Base-by-base conservation (phyloP, 306 rosid species). In the Prosopis cineraria region DNA sequence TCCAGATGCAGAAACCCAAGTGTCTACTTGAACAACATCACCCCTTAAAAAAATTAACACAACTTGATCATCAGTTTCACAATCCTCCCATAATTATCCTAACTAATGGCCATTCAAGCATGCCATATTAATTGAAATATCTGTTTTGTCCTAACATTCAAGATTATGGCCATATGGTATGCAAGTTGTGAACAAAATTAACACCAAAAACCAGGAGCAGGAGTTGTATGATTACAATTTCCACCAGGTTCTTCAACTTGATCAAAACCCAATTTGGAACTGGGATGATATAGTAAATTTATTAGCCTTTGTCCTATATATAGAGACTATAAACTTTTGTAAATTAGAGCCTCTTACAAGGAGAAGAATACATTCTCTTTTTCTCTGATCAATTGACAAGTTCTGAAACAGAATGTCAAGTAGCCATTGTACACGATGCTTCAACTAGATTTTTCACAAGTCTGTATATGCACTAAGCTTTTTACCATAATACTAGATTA, bases 11-110 rank as follows among this genome's bases (percentile, higher is more conserved):
- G 93, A 80, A 76, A 91, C 99, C 96, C 93, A 93, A 81, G 98
- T 93, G 86, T 93, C 96, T 40, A 95, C 96, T 84, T 93, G 93
- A 88, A 93, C 99, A 75, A 91, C 90, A 78, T 95, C 99, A 75
- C 96, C 98, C 99, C 99, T 58, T 91, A 87, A 52, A 73, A 66
- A 24, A 39, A 60, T 70, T 53, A 44, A 55, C 14, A 83, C 80
- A 89, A 79, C 48, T 39, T 83, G 48, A 44, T 13, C 37, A 85
- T 66, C 72, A 79, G 69, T 81, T 40, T 63, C 67, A 66, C 3
- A 68, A 53, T 47, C 12, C 29, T 30, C 48, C 70, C 77, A 77
- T 11, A 73, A 34, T 68, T 41, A 22, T 62, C 52, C 48, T 37
- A 53, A 53, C n/a, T 36, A 31, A 76, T 39, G 48, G 40, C 37